Percentiles rank a stretch among this genome's conserved stretches.
Evolutionary conservation across 352 stramenopile species (phyloP).

Genomic region (Phytopythium montanum): DNA sequence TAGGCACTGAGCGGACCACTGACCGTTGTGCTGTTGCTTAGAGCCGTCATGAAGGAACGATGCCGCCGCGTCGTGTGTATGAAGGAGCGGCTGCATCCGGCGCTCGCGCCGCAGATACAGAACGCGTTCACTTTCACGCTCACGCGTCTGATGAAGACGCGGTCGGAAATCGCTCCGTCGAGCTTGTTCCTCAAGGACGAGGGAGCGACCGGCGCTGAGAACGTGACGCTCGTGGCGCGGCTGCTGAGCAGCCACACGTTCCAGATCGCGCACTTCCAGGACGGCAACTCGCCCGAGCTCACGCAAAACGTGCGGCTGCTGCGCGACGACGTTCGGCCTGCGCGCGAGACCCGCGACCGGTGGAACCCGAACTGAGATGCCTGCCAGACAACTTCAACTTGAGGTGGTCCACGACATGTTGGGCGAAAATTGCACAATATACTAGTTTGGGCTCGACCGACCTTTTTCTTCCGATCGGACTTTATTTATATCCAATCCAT

Average conservation of each 20-base stretch:
- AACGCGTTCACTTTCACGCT: slow-evolving; percentile 48
- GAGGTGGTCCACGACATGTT: no score
- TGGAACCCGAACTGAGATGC: slow-evolving; percentile 41
- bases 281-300: slow-evolving; percentile 71
- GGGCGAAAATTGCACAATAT: no score
- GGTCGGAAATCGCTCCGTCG: slow-evolving; percentile 42
- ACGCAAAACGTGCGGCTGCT: slow-evolving; percentile 84
- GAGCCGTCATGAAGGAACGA: slow-evolving; percentile 51
- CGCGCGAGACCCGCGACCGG: slow-evolving; percentile 16
- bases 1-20: neutral
- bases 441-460: no score
- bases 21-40: slow-evolving; percentile 3
- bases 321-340: slow-evolving; percentile 31
- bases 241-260: slow-evolving; percentile 78
- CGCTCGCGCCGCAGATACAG: slow-evolving; percentile 38
- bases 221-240: slow-evolving; percentile 51
- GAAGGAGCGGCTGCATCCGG: slow-evolving; percentile 58
- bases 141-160: slow-evolving; percentile 31
- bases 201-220: slow-evolving; percentile 67
- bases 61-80: slow-evolving; percentile 64
- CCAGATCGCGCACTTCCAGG: slow-evolving; percentile 79
- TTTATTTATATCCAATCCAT: no score
- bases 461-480: no score
- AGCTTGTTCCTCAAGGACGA: slow-evolving; percentile 77
- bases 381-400: no score